Base-by-base conservation (phyloP, 1,139 yeast species). In the Geotrichum klebahnii region DNA sequence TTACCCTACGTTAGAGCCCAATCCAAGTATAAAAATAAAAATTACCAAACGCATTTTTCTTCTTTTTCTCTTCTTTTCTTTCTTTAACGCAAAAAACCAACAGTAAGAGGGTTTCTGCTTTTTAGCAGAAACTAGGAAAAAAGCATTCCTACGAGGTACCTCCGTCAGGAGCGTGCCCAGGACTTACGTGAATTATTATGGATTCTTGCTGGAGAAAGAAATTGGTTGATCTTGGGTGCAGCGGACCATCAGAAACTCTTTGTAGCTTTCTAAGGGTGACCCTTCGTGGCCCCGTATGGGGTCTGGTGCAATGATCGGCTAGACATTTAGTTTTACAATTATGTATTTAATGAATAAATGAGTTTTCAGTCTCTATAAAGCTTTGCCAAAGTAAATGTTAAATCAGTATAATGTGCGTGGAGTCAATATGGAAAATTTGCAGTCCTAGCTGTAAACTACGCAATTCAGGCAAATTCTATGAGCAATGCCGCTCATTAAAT, bases 201-300 rank as follows among this genome's bases (percentile, higher is more conserved):
- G 49, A 39, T 55, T 57, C 61, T 59, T 63, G 61, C 66, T 63
- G 70, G 63, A 67, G 70, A 67, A 46, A 50, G 62, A 12, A 41
- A 54, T 40, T 54, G 52, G 60, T 53, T 61, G 60, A 66, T 68
- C 72, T 68, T 68, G 72, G 72, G 72, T 68, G 72, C 72, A 67
- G 70, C 67, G 60, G 58, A 57, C 57, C 61, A 58, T 64, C 59
- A 55, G 52, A 46, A 44, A 50, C 53, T 53, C 55, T 46, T 51
- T 50, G 42, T 37, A 40, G 48, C 36, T 40, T 52, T 57, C 66
- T 61, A 60, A 68, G 69, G 69, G 63, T 58, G 56, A 55, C 69
- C 70, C 70, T 67, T 67, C 69, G 69, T 64, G 70, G 69, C 54
- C 67, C 68, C 70, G 70, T 59, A 65, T 68, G 71, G 61, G 67